Percentiles rank a stretch among this genome's conserved stretches.
Conservation (phyloP, 805 yeast species). For the Spathaspora boniae region DNA sequence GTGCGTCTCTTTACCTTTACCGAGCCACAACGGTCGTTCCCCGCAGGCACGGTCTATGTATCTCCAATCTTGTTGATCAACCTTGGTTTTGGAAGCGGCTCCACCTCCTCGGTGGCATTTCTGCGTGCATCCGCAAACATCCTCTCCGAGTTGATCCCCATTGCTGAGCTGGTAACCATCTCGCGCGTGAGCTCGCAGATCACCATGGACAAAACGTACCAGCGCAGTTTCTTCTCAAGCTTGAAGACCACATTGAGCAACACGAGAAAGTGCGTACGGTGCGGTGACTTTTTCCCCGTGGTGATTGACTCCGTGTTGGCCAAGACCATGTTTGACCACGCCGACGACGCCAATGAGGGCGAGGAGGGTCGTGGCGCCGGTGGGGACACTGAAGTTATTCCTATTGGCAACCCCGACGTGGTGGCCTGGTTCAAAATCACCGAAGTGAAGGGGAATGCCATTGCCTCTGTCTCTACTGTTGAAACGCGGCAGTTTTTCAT, state of each 20-base stretch:
- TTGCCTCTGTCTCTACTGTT: too few relatives aligned
- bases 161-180: conserved; percentile 63
- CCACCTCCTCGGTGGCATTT: conserved; percentile 15
- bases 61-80: conserved; percentile 63
- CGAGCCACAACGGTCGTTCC: conserved; percentile 53
- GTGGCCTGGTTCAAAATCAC: conserved; percentile 84
- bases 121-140: conserved; percentile 14
- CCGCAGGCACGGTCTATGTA: conserved; percentile 41
- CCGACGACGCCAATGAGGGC: conserved; percentile 20
- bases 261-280: conserved; percentile 52
- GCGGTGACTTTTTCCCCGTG: conserved; percentile 74
- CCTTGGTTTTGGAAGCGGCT: conserved; percentile 31
- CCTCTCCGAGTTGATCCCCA: conserved; percentile 32
- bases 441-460: conserved; percentile 38
- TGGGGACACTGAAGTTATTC: conserved; percentile 35
- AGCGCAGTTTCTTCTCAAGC: conserved; percentile 57
- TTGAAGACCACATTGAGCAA: conserved; percentile 60
- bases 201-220: conserved; percentile 61
- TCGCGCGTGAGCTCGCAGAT: conserved; percentile 67
- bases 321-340: conserved; percentile 44
- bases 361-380: too few relatives aligned
- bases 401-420: conserved; percentile 61
- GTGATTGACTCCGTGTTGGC: conserved; percentile 70
- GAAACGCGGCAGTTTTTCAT: conserved; percentile 51
- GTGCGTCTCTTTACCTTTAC: conserved; percentile 55